Evolutionary conservation across 129 eudicot genomes (phyloP), one percentile per base, ranked within the genome.

Genomic region (Arctium minus): DNA sequence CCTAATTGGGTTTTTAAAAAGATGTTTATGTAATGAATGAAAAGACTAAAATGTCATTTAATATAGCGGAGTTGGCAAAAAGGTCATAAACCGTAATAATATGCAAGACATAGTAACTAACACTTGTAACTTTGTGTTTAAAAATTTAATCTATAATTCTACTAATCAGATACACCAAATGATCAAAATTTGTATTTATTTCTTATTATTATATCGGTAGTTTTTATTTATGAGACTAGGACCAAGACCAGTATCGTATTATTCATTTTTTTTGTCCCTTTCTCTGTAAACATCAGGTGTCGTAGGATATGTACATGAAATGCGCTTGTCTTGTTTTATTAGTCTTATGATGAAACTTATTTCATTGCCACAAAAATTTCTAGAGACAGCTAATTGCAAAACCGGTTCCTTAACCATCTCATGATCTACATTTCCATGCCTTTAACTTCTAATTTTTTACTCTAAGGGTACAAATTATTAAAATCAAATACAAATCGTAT

Each of bases 241-340:
- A 39, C 44, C 44, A 39, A 3, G 44, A 39, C 44, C 6, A 2
- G 62, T 17, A 48, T n/a, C 62, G 11, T 13, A 11, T 48, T 48
- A 48, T 48, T 48, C 62, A 12, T 48, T 22, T 22, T 38, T 15
- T 0, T 33, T 38, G 56, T 38, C 76, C 12, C 53, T 38, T 37
- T 70, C 32, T 75, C 18, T 6, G 73, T 60, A 77, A 62, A 62
- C 76, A 73, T 1, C 73, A 76, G 60, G 36, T 38, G 81, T 78
- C 60, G 33, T 53, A 32, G 44, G 74, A 65, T 10, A 64, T 69
- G 29, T 38, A 44, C 73, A 8, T 35, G 32, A 38, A 77, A 64
- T 65, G 42, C 13, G 65, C 65, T 78, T 64, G 30, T 78, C 73
- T 39, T 62, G 0, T 38, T 37, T 27, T 17, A 65, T 78, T 65